Evolutionary conservation across 148 eudicot genomes (phyloP), one percentile per base, ranked within the genome.

Genomic region (Rhododendron williamsianum): DNA sequence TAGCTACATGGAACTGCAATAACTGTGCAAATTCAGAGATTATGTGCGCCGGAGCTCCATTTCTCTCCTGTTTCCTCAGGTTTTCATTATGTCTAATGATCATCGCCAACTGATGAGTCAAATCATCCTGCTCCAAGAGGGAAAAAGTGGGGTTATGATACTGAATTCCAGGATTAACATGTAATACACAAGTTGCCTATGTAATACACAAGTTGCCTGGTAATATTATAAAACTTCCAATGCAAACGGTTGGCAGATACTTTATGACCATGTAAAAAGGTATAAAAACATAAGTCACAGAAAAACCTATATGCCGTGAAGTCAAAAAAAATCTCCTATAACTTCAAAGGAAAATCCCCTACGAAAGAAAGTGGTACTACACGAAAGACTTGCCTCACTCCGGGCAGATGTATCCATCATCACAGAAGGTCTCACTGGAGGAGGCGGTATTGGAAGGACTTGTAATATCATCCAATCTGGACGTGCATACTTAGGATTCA

Each of bases 31-130:
- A 97, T 87, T 97, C 99, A 49, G 98, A 95, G 48, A 97, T 95
- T 60, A 97, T 95, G 85, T 97, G 99, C 3, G 99, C 98, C 83
- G 99, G 99, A 86, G 99, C 99, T 71, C 99, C 99, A 91, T 97
- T 97, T 87, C 98, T 93, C 89, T 97, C 99, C 87, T 97, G 99
- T 86, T 90, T 90, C 90, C 94, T 93, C 90, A 97, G 71, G 84
- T 93, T 94, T 88, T 97, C 99, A 82, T 97, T 97, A 86, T 95
- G 95, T 82, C 99, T 89, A 78, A 97, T 95, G 83, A 97, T 95
- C 99, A 97, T 97, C 4, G 99, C 99, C 81, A 97, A 88, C 86
- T 97, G 99, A 90, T 97, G 99, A 72, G 99, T 97, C 89, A 95
- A 87, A 91, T 97, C 99, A 89, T 97, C 99, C 99, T 97, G 94